phyloP scores from a whole-genome alignment of 2,329 filamentous ascomycete genomes.

The Nothomitra cinnamomea region DNA sequence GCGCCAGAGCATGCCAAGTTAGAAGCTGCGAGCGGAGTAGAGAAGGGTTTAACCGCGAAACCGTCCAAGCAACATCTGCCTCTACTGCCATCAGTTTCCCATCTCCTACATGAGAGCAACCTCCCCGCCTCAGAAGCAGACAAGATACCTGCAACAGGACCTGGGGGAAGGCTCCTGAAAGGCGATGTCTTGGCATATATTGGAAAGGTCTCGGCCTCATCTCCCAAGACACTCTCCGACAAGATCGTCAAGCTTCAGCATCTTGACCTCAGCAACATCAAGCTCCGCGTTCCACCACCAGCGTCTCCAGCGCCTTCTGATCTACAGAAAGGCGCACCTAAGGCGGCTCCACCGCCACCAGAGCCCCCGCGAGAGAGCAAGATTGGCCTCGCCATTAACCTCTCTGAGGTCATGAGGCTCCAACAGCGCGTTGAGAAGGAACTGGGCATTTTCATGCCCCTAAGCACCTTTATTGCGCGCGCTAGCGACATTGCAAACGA shows the following conservation, averaged over 20 bases:
- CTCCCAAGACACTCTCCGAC: conserved; percentile 52
- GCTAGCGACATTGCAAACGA: conserved; percentile 81
- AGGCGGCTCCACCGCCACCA: conserved; percentile 15
- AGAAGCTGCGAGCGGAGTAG: not conserved
- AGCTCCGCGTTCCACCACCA: conserved; percentile 38
- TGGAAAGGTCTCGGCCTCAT: conserved; percentile 55
- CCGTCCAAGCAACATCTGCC: conserved; percentile 28
- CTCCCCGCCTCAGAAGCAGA: conserved; percentile 57
- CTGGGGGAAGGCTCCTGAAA: conserved; percentile 77
- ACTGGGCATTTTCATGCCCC: conserved; percentile 63
- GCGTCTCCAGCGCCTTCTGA: conserved; percentile 9
- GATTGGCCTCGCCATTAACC: conserved; percentile 58
- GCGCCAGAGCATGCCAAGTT: conserved; percentile 8
- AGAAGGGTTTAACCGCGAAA: conserved; percentile 8
- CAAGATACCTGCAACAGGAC: conserved; percentile 76
- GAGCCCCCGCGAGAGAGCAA: conserved; percentile 20
- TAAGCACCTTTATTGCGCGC: conserved; percentile 73
- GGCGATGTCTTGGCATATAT: conserved; percentile 87
- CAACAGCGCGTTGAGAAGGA: conserved; percentile 65
- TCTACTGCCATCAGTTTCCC: conserved; percentile 58
- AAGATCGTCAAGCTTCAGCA: conserved; percentile 61
- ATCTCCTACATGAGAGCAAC: conserved; percentile 64
- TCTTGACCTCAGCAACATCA: conserved; percentile 91
- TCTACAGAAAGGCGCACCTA: not conserved
- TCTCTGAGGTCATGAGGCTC: conserved; percentile 60